phyloP scores from a whole-genome alignment of 257 asterid species.

The Capsicum pubescens region DNA sequence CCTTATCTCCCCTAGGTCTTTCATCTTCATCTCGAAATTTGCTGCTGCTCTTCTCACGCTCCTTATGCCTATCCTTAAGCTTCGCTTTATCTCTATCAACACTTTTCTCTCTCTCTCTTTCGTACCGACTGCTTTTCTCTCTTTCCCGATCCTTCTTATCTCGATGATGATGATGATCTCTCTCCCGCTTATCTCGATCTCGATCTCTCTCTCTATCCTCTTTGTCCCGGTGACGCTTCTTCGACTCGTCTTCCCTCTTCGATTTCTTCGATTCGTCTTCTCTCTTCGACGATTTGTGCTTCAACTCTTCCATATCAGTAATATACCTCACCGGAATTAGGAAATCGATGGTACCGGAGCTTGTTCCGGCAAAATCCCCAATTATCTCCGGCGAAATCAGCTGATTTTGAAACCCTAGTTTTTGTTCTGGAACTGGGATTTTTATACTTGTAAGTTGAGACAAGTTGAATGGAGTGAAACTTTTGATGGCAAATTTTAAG shows the following conservation, averaged over 20 bases:
- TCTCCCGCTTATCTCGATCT: constrained; percentile 26
- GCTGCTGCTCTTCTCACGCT: too few relatives aligned
- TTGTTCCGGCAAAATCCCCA: constrained; percentile 6
- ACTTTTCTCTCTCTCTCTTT: too few relatives aligned
- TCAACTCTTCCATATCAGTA: constrained; percentile 36
- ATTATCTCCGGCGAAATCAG: not conserved
- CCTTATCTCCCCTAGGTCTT: too few relatives aligned
- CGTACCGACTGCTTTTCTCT: not conserved
- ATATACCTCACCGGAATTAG: not conserved
- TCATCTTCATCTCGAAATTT: too few relatives aligned
- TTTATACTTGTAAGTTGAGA: too few relatives aligned
- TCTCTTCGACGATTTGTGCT: constrained; percentile 29
- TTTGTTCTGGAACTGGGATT: not conserved
- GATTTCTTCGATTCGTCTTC: constrained; percentile 28
- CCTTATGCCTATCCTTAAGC: too few relatives aligned
- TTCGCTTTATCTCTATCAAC: not conserved
- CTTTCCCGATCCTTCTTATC: constrained; percentile 31
- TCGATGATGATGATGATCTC: constrained; percentile 17
- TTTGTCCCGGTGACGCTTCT: constrained; percentile 39
- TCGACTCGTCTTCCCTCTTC: constrained; percentile 32
- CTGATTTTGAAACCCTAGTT: constrained; percentile 9
- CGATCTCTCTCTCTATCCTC: constrained; percentile 37
- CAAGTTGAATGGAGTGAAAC: not conserved
- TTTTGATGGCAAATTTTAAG: too few relatives aligned
- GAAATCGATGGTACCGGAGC: not conserved